Percentiles rank a stretch among this genome's conserved stretches.
Conservation (phyloP, 2,329 filamentous ascomycete genomes). For the Rasamsonia emersonii region DNA sequence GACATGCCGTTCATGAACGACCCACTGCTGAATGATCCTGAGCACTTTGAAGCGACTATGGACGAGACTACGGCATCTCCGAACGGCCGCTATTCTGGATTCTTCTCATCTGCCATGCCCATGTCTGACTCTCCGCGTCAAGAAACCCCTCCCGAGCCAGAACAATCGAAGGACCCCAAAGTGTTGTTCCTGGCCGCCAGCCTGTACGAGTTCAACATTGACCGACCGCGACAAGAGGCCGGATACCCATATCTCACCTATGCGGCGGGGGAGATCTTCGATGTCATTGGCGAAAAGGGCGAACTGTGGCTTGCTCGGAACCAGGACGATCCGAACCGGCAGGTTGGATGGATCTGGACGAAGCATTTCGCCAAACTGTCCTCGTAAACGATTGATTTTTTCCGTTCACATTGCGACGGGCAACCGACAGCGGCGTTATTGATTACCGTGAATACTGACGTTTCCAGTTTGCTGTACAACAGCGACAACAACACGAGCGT, state of each 20-base stretch:
- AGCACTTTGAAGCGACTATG: slow-evolving; percentile 11
- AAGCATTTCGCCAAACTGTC: slow-evolving; percentile 75
- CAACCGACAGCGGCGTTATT: too few species aligned
- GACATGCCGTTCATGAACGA: slow-evolving; percentile 38
- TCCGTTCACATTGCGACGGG: slow-evolving; percentile 1
- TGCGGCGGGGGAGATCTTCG: slow-evolving; percentile 86
- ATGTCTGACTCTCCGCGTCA: slow-evolving; percentile 55
- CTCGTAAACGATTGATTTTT: slow-evolving; percentile 16
- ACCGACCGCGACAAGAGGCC: slow-evolving; percentile 80
- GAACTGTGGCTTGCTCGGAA: slow-evolving; percentile 97
- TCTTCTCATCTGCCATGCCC: slow-evolving; percentile 83
- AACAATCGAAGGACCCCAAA: slow-evolving; percentile 39
- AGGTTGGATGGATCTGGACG: slow-evolving; percentile 97
- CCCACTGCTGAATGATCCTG: slow-evolving; percentile 24
- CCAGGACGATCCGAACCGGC: slow-evolving; percentile 73
- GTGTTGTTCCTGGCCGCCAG: slow-evolving; percentile 88
- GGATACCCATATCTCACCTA: slow-evolving; percentile 96
- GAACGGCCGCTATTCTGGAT: slow-evolving; percentile 57
- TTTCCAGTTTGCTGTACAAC: too few species aligned
- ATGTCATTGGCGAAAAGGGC: slow-evolving; percentile 91
- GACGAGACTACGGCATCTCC: slow-evolving; percentile 25
- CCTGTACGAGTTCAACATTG: slow-evolving; percentile 95
- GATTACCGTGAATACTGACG: too few species aligned
- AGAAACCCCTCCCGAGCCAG: slow-evolving; percentile 34
- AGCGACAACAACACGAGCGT: too few species aligned